Conservation (phyloP, 805 yeast species). For the Metschnikowia baotianmanensis region DNA sequence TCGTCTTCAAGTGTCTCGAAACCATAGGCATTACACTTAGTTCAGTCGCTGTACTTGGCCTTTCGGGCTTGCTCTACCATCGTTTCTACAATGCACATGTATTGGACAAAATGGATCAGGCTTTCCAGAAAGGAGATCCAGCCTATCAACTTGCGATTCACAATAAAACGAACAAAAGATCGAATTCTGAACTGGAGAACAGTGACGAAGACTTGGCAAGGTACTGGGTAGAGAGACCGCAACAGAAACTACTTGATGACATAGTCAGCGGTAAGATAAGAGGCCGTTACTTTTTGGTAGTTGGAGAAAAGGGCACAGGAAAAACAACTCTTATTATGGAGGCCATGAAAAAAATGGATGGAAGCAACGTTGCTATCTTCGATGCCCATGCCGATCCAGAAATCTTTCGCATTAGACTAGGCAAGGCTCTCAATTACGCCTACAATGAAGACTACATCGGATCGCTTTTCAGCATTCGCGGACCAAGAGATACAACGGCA, state of each 20-base stretch:
- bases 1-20: conserved; percentile 50
- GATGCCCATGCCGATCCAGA: conserved; percentile 89
- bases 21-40: conserved; percentile 71
- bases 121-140: conserved; percentile 68
- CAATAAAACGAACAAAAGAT: conserved; percentile 33
- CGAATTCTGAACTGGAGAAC: conserved; percentile 19
- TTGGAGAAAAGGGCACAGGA: conserved; percentile 89
- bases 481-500: conserved; percentile 85
- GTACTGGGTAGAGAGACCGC: conserved; percentile 67
- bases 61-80: conserved; percentile 74
- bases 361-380: conserved; percentile 62
- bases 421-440: conserved; percentile 69
- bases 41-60: conserved; percentile 63
- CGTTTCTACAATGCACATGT: conserved; percentile 58
- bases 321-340: conserved; percentile 74
- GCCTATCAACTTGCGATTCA: conserved; percentile 60
- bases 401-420: conserved; percentile 71
- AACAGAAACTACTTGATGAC: conserved; percentile 62
- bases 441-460: conserved; percentile 83
- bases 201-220: conserved; percentile 27
- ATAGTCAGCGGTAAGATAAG: conserved; percentile 59
- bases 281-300: conserved; percentile 68
- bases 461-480: conserved; percentile 72
- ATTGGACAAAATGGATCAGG: conserved; percentile 57
- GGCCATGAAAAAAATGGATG: conserved; percentile 61